Conservation (phyloP, 2,329 filamentous ascomycete genomes). For the Xylariales sp. region DNA sequence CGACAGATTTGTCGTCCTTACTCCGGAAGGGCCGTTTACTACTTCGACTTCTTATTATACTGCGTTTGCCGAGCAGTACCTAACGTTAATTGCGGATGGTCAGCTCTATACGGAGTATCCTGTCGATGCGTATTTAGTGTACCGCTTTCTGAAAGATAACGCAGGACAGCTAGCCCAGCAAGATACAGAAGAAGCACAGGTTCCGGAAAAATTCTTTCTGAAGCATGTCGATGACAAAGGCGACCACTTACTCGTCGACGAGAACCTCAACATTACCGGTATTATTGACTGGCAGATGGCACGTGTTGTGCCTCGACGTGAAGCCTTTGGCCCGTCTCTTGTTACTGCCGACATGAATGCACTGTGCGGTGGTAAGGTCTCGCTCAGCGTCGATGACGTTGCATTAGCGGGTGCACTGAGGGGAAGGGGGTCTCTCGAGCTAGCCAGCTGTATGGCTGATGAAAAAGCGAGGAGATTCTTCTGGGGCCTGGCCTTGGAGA, state of each 20-base stretch:
- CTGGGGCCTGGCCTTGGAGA: constrained; percentile 36
- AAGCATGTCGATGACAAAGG: constrained; percentile 57
- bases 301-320: constrained; percentile 42
- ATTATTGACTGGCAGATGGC: constrained; percentile 57
- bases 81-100: constrained; percentile 48
- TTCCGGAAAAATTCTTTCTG: constrained; percentile 45
- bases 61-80: constrained; percentile 42
- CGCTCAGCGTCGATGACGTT: constrained; percentile 31
- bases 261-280: constrained; percentile 53
- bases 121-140: constrained; percentile 51
- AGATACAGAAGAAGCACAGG: constrained; percentile 17
- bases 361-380: constrained; percentile 34
- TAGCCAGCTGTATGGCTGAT: constrained; percentile 33
- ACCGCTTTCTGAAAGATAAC: constrained; percentile 53
- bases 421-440: constrained; percentile 21
- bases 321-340: constrained; percentile 37
- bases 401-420: constrained; percentile 24
- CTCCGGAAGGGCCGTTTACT: constrained; percentile 40
- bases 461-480: constrained; percentile 38
- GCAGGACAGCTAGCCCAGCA: constrained; percentile 40
- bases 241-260: constrained; percentile 54
- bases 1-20: constrained; percentile 47
- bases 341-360: constrained; percentile 38
- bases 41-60: constrained; percentile 41
- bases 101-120: constrained; percentile 48